Percentiles rank a stretch among this genome's conserved stretches.
phyloP scores from a whole-genome alignment of 257 asterid species.

The Parsonsia alboflavescens region DNA sequence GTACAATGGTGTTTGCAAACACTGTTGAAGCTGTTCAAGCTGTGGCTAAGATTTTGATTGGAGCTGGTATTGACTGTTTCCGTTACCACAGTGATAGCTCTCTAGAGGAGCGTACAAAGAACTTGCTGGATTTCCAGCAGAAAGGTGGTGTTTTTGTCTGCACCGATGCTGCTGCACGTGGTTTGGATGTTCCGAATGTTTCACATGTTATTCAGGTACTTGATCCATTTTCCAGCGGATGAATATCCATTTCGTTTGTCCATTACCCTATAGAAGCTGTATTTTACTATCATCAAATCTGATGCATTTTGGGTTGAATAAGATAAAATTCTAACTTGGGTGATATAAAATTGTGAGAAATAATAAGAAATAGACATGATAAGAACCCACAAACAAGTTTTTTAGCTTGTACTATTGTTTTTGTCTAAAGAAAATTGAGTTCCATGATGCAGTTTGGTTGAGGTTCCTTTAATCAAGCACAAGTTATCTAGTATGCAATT shows the following conservation, averaged over 20 bases:
- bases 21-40: slow-evolving; percentile 95
- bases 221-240: not conserved
- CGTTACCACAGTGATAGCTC: slow-evolving; percentile 74
- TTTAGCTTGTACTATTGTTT: not conserved
- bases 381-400: not conserved
- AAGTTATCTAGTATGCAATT: not conserved
- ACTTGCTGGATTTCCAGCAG: slow-evolving; percentile 62
- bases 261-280: not conserved
- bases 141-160: slow-evolving; percentile 95
- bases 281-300: not conserved
- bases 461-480: not conserved
- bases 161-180: slow-evolving; percentile 98
- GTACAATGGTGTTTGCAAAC: slow-evolving; percentile 95
- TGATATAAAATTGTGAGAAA: not conserved
- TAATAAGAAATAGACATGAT: not conserved
- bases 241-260: not conserved
- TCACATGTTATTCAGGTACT: slow-evolving; percentile 93
- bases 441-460: too few species aligned
- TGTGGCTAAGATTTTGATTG: slow-evolving; percentile 55
- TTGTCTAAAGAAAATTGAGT: not conserved
- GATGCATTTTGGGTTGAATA: not conserved
- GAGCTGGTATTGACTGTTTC: slow-evolving; percentile 58
- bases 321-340: not conserved
- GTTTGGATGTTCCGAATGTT: slow-evolving; percentile 80
- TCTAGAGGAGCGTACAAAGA: slow-evolving; percentile 67